Evolutionary conservation across 495 filamentous ascomycete genomes (phyloP), one percentile per base, ranked within the genome.

Genomic region (Astrothelium subdiscretum): DNA sequence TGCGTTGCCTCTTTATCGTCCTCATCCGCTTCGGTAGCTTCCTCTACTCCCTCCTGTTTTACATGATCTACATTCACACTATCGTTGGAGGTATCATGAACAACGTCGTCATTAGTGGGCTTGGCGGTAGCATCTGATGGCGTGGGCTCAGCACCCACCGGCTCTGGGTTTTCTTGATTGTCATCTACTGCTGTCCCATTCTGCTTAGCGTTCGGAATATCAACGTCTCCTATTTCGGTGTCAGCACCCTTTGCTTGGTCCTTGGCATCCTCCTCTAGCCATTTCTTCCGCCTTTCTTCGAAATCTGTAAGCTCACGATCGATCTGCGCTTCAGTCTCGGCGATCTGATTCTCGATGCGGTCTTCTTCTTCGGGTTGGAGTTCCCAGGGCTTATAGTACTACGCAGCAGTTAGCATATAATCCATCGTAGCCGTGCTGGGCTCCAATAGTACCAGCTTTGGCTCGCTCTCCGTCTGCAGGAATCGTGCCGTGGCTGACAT

Each of bases 341-440:
- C 69, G 40, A 86, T 75, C 65, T 90, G 87, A 15, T 76, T 72
- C 59, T 76, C 75, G 72, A 90, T 87, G 40, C 74, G 77, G 11
- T 77, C 80, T 62, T 86, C 84, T 62, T 89, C 83, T 20, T 78
- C 79, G 3, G 79, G 73, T 31, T 82, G 80, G 59, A 88, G 76
- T 68, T 92, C 83, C 87, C 89, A 96, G 5, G 94, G 94, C 58
- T 87, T 86, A 73, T 96, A 98, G 73, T 85, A 92, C 92, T 97
- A 68, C 22, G 43, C 0, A 62, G 40, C 2, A 44, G 32, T 66
- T 27, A 60, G 42, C n/a, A 57, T 43, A 38, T 77, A 63, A 76
- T 66, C 8, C 35, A 59, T 35, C 54, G 15, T 29, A 68, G 2
- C 63, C 68, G 60, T 31, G 22, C 35, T 38, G 32, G 31, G 60